A percentile compares a stretch with the other conserved stretches of the same genome.
Evolutionary conservation across 306 rosid genomes (phyloP).

Genomic region (Vigna hirtella): DNA sequence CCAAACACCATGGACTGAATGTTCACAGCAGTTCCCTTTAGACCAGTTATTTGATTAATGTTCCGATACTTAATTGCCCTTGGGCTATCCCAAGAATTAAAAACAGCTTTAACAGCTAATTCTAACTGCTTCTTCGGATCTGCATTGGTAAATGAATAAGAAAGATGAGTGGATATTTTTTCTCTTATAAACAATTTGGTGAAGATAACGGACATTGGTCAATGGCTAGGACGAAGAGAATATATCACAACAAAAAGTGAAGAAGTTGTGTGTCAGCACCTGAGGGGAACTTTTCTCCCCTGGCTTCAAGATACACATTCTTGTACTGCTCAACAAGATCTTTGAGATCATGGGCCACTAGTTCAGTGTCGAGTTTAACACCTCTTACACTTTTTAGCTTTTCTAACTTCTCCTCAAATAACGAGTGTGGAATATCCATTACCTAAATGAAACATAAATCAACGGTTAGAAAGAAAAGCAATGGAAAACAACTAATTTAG

Average conservation of each 20-base stretch:
- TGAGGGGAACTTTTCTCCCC: constrained; percentile 81
- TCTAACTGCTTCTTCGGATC: constrained; percentile 91
- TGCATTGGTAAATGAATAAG: constrained; percentile 46
- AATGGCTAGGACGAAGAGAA: constrained; percentile 30
- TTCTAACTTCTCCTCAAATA: constrained; percentile 86
- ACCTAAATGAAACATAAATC: constrained; percentile 62
- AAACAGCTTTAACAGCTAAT: constrained; percentile 87
- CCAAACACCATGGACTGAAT: constrained; percentile 97
- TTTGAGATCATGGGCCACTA: constrained; percentile 80
- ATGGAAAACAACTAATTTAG: constrained; percentile 1
- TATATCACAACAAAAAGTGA: constrained; percentile 31
- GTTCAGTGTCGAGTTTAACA: constrained; percentile 68
- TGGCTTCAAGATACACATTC: constrained; percentile 72
- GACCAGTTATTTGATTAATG: constrained; percentile 88
- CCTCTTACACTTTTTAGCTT: constrained; percentile 64
- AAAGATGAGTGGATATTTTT: not conserved
- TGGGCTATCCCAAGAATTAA: constrained; percentile 97
- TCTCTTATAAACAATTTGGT: constrained; percentile 6
- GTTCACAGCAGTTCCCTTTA: constrained; percentile 95
- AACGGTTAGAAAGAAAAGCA: constrained; percentile 31
- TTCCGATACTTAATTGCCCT: constrained; percentile 89
- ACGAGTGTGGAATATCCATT: constrained; percentile 83
- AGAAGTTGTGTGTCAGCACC: constrained; percentile 56
- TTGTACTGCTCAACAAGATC: constrained; percentile 86
- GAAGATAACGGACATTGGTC: not conserved